phyloP scores from a whole-genome alignment of 2,329 filamentous ascomycete species.

The Aspergillus carbonarius region DNA sequence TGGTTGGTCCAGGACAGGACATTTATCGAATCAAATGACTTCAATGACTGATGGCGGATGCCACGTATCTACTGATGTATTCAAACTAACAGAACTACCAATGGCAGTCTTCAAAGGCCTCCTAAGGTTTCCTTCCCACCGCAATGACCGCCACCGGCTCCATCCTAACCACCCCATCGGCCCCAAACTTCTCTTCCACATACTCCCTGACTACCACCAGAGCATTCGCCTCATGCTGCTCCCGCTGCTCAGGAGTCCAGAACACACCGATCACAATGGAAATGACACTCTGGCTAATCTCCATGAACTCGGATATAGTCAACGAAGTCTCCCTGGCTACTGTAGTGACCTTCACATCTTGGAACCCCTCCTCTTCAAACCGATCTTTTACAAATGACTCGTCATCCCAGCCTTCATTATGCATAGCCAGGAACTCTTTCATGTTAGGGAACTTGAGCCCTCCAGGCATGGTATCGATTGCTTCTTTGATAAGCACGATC shows the following conservation, averaged over 20 bases:
- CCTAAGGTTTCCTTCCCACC: constrained; percentile 27
- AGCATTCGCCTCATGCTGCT: constrained; percentile 21
- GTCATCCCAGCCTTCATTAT: constrained; percentile 27
- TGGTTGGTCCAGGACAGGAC: constrained; percentile 26
- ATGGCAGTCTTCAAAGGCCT: too few relatives aligned
- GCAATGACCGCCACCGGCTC: constrained; percentile 32
- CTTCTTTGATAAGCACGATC: constrained; percentile 24
- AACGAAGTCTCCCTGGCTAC: constrained; percentile 17
- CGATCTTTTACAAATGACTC: constrained; percentile 21
- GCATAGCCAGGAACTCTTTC: constrained; percentile 19
- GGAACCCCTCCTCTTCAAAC: constrained; percentile 24
- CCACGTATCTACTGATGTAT: background rate
- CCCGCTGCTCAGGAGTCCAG: constrained; percentile 31
- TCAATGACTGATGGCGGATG: constrained; percentile 16
- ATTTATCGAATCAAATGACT: constrained; percentile 27
- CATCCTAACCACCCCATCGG: constrained; percentile 22
- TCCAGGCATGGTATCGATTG: constrained; percentile 27
- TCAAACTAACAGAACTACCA: background rate
- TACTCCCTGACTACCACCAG: constrained; percentile 24
- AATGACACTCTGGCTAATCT: constrained; percentile 24
- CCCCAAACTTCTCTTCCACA: constrained; percentile 25
- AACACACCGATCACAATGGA: constrained; percentile 22
- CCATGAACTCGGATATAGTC: constrained; percentile 19
- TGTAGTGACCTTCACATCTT: constrained; percentile 22
- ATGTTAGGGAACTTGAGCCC: constrained; percentile 26